Conservation (phyloP, 2,329 filamentous ascomycete species). For the Phaeophleospora eucalypticola region DNA sequence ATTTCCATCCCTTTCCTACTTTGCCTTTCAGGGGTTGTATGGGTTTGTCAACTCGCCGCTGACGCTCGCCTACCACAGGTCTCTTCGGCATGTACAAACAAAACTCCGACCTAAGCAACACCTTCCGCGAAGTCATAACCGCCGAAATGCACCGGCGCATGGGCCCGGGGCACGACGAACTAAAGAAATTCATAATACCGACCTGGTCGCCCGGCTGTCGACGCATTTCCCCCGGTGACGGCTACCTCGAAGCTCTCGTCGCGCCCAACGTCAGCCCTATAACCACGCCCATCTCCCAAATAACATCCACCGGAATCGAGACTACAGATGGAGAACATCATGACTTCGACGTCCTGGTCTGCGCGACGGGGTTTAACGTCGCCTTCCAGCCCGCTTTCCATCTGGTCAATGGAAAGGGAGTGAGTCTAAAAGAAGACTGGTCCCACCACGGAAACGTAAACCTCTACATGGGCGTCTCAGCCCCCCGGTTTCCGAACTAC, state of each 20-base stretch:
- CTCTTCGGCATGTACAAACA: slow-evolving; percentile 44
- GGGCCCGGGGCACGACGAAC: slow-evolving; percentile 35
- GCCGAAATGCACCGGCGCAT: slow-evolving; percentile 32
- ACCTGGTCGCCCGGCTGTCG: slow-evolving; percentile 45
- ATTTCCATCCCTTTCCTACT: slow-evolving; percentile 48
- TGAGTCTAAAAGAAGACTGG: slow-evolving; percentile 17
- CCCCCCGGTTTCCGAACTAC: slow-evolving; percentile 27
- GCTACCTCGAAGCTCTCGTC: slow-evolving; percentile 49
- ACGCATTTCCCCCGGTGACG: slow-evolving; percentile 47
- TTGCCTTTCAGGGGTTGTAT: no score
- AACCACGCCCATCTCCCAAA: slow-evolving; percentile 35
- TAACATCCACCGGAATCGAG: slow-evolving; percentile 30
- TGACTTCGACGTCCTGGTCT: slow-evolving; percentile 32
- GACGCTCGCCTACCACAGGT: no score
- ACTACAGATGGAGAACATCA: slow-evolving; percentile 24
- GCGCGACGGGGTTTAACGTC: slow-evolving; percentile 35
- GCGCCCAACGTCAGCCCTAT: slow-evolving; percentile 43
- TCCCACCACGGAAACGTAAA: slow-evolving; percentile 13
- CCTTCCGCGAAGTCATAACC: slow-evolving; percentile 45
- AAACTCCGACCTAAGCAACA: slow-evolving; percentile 39
- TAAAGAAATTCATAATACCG: slow-evolving; percentile 38
- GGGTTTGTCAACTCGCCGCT: no score
- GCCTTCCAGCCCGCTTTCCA: slow-evolving; percentile 31
- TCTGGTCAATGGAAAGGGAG: slow-evolving; percentile 30
- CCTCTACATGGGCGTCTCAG: slow-evolving; percentile 24